phyloP scores from a whole-genome alignment of 1,284 basidiomycete genomes.

The Bondarzewia mesenterica region DNA sequence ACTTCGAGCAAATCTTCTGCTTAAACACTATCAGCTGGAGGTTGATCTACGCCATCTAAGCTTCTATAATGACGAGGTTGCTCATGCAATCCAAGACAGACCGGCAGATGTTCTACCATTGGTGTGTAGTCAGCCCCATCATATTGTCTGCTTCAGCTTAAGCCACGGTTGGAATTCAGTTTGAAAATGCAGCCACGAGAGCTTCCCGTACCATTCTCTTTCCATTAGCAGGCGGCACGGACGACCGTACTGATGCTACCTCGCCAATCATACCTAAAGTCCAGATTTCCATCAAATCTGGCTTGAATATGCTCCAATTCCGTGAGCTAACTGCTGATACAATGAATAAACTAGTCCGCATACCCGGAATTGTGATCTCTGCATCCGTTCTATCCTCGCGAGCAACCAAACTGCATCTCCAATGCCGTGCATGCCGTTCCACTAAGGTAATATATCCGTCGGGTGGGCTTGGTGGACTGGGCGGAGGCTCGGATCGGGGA shows the following conservation, averaged over 20 bases:
- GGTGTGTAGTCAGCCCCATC: conserved; percentile 37
- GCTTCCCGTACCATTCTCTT: conserved; percentile 77
- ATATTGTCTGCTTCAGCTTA: neutral
- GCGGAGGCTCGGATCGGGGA: conserved; percentile 71
- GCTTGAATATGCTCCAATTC: conserved; percentile 90
- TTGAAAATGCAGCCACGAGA: conserved; percentile 82
- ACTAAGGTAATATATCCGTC: conserved; percentile 78
- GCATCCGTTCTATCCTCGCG: conserved; percentile 91
- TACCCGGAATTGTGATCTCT: conserved; percentile 98
- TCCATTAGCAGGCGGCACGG: conserved; percentile 49
- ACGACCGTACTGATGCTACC: conserved; percentile 46
- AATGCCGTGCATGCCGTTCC: conserved; percentile 86
- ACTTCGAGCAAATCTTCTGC: conserved; percentile 80
- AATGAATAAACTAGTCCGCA: conserved; percentile 92
- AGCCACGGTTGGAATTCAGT: conserved; percentile 36
- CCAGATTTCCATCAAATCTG: conserved; percentile 85
- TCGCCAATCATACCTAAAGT: conserved; percentile 73
- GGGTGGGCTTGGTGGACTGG: conserved; percentile 82
- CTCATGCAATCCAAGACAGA: conserved; percentile 82
- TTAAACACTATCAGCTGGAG: conserved; percentile 90
- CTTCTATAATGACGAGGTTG: conserved; percentile 90
- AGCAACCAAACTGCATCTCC: conserved; percentile 86
- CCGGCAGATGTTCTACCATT: conserved; percentile 88
- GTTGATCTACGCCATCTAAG: conserved; percentile 88
- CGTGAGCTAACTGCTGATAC: conserved; percentile 89